Percentiles rank a stretch among this genome's conserved stretches.
Evolutionary conservation across 1,284 basidiomycete genomes (phyloP).

Genomic region (Neonothopanus nambi): DNA sequence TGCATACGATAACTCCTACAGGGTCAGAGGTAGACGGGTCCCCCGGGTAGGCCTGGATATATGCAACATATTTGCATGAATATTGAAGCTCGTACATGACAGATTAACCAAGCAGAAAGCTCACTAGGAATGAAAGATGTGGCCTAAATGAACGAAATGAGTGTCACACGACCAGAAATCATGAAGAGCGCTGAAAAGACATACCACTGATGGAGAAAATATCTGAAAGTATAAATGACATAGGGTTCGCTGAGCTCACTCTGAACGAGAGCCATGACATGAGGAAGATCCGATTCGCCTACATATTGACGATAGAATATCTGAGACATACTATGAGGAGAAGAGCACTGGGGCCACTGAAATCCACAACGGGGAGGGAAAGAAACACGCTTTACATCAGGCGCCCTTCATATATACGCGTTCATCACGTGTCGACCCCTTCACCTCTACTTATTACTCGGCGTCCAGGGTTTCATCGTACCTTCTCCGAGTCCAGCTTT

Average conservation of each 20-base stretch:
- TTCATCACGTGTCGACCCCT: too few relatives aligned
- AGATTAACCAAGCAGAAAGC: slow-evolving; percentile 22
- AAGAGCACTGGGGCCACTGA: too few relatives aligned
- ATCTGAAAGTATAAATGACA: slow-evolving; percentile 91
- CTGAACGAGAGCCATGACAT: slow-evolving; percentile 87
- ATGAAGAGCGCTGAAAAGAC: slow-evolving; percentile 23
- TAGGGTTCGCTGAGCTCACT: slow-evolving; percentile 94
- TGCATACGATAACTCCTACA: slow-evolving; percentile 93
- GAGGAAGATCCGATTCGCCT: slow-evolving; percentile 77
- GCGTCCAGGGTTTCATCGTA: too few relatives aligned
- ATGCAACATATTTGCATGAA: not conserved
- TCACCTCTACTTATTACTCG: too few relatives aligned
- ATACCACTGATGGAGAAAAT: slow-evolving; percentile 93
- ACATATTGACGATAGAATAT: slow-evolving; percentile 73
- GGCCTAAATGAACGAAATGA: slow-evolving; percentile 63
- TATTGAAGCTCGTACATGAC: not conserved
- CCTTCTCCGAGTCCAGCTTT: too few relatives aligned
- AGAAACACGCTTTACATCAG: too few relatives aligned
- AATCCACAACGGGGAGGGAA: not conserved
- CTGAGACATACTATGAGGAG: slow-evolving; percentile 37
- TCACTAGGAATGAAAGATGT: slow-evolving; percentile 87
- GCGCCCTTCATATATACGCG: too few relatives aligned
- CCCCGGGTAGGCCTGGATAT: slow-evolving; percentile 55
- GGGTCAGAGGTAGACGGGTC: slow-evolving; percentile 55
- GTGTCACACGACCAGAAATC: slow-evolving; percentile 29